These are phyloP conservation scores for Fusarium sp. DNA, from an alignment of 2,329 filamentous ascomycete species.

Conservation along the genomic window DNA sequence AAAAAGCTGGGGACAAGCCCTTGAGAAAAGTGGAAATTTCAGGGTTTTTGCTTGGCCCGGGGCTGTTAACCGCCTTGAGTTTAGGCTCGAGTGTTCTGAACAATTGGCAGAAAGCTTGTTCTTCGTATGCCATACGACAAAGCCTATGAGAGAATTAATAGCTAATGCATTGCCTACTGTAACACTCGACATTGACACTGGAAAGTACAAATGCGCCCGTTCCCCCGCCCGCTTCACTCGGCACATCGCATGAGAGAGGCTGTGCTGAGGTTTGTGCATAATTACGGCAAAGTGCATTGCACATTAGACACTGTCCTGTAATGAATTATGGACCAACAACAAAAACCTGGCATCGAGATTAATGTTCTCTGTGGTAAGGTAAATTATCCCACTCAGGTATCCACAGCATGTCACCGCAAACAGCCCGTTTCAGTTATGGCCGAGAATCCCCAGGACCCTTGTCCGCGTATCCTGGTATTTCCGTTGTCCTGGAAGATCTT, in stretches of 20 bases:
- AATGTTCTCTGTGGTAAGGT: not conserved
- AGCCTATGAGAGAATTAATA: not conserved
- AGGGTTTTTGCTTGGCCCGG: not conserved
- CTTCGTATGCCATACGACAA: not conserved
- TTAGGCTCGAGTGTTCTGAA: not conserved
- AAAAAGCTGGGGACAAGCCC: constrained; percentile 10
- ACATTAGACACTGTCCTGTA: not conserved
- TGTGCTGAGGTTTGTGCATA: not conserved
- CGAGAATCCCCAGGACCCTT: not conserved
- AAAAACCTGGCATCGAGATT: not conserved
- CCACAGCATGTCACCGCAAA: constrained; percentile 1
- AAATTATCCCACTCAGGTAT: not conserved
- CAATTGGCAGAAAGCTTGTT: constrained; percentile 1
- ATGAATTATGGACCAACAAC: constrained; percentile 12
- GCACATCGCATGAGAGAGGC: not conserved
- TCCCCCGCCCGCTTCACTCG: not conserved
- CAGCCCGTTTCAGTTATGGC: not conserved
- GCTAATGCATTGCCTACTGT: too few relatives aligned
- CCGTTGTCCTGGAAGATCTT: not conserved
- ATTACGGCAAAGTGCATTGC: not conserved
- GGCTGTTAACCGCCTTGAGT: not conserved
- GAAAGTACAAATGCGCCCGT: not conserved
- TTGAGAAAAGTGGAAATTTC: constrained; percentile 4
- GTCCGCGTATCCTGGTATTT: not conserved
- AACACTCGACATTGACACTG: too few relatives aligned